A percentile compares a stretch with the other conserved stretches of the same genome.
phyloP scores from a whole-genome alignment of 176 grass and related monocot genomes.

The Cymbopogon citratus region DNA sequence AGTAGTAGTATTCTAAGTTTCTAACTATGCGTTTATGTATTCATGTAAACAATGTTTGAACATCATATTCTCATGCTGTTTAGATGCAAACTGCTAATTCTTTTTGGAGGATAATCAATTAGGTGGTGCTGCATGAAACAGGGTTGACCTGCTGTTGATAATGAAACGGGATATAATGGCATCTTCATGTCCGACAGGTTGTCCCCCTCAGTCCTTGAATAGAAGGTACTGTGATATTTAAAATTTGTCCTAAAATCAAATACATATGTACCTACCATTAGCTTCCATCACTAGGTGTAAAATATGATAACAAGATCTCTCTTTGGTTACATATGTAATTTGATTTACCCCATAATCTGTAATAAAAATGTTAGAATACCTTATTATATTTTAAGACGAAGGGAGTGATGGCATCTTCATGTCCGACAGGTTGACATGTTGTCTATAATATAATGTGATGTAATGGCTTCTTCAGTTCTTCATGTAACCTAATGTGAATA shows the following conservation, averaged over 20 bases:
- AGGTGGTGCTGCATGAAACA: neutral
- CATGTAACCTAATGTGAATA: neutral
- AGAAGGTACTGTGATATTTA: neutral
- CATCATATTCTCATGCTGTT: neutral
- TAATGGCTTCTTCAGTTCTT: neutral
- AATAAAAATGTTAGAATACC: neutral
- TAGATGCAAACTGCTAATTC: neutral
- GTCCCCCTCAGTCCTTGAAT: neutral
- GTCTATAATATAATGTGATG: neutral
- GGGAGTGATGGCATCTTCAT: too few relatives aligned
- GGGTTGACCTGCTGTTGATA: neutral
- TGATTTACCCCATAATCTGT: neutral
- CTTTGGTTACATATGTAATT: neutral
- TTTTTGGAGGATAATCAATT: neutral
- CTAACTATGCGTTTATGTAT: neutral
- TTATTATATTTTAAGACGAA: too few relatives aligned
- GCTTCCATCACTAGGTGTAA: too few relatives aligned
- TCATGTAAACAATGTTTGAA: neutral
- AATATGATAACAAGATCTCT: too few relatives aligned
- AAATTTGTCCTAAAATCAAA: neutral
- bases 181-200: neutral
- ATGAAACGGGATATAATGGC: neutral
- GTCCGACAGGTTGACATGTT: neutral
- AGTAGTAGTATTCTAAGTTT: conserved; percentile 9
- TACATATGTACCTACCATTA: too few relatives aligned